These are phyloP conservation scores for Candolleomyces efflorescens DNA, from an alignment of 768 basidiomycete species.

Conservation along the genomic window DNA sequence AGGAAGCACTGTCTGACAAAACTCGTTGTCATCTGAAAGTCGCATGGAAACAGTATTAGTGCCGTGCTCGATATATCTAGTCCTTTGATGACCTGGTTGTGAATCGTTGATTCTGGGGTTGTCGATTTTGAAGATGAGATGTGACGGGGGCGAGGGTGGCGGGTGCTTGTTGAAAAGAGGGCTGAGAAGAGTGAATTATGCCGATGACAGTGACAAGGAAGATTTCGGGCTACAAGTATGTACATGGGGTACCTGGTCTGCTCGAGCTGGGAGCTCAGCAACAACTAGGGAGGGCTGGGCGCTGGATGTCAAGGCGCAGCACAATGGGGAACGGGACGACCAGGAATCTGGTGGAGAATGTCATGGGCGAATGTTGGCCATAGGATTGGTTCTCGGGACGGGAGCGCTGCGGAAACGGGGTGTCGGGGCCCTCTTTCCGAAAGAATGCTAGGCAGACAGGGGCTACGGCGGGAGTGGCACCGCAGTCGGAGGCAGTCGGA, in stretches of 20 bases:
- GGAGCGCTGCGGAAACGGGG: not conserved
- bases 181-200: not conserved
- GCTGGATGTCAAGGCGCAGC: no score
- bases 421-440: not conserved
- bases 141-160: constrained; percentile 1
- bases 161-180: constrained; percentile 1
- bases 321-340: not conserved
- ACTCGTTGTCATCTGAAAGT: not conserved
- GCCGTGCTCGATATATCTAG: not conserved
- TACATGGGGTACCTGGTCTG: not conserved
- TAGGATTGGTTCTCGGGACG: not conserved
- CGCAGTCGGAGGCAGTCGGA: not conserved
- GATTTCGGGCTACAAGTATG: not conserved
- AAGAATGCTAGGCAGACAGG: not conserved
- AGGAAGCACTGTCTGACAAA: not conserved
- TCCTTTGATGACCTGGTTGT: no score
- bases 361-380: not conserved
- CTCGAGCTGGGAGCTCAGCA: no score
- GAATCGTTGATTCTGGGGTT: not conserved
- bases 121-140: not conserved
- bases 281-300: no score
- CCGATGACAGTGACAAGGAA: not conserved
- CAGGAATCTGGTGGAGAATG: not conserved
- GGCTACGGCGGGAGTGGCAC: not conserved
- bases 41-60: not conserved